phyloP scores from a whole-genome alignment of 176 grass and related monocot species.

The Coix lacrymajobi region DNA sequence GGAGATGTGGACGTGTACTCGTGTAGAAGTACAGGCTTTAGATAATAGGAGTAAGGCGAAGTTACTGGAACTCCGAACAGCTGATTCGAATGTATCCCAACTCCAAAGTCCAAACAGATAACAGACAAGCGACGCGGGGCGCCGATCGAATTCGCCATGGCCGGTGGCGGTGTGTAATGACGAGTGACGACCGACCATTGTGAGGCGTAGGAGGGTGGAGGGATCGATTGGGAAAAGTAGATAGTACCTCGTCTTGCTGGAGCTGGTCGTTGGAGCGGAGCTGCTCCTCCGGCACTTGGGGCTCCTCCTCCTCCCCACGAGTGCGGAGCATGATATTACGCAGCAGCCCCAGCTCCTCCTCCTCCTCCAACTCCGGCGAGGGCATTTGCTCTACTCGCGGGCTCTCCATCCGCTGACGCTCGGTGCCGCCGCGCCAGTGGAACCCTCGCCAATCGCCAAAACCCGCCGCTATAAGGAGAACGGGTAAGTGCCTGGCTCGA shows the following conservation, averaged over 20 bases:
- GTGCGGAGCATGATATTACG: background rate
- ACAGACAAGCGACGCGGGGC: background rate
- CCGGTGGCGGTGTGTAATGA: background rate
- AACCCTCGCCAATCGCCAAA: background rate
- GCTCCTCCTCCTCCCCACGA: conserved; percentile 14
- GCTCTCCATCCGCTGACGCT: conserved; percentile 9
- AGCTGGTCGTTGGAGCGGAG: conserved; percentile 32
- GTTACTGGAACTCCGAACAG: background rate
- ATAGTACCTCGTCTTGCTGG: conserved; percentile 32
- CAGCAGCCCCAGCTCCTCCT: background rate
- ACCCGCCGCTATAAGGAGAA: background rate
- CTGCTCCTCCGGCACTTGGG: conserved; percentile 22
- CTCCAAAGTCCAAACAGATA: background rate
- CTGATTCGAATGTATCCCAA: background rate
- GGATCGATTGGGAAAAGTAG: background rate
- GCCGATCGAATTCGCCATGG: background rate
- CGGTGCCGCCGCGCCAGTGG: background rate
- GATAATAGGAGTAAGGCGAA: background rate
- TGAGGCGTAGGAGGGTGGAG: background rate
- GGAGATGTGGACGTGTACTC: too few relatives aligned
- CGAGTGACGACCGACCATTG: background rate
- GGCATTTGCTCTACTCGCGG: background rate
- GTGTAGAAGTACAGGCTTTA: too few relatives aligned
- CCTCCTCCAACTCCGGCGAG: background rate
- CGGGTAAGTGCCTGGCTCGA: background rate